Percentiles rank a stretch among this genome's conserved stretches.
phyloP scores from a whole-genome alignment of 169 alveolate species.

The Plasmodium cynomolgi region DNA sequence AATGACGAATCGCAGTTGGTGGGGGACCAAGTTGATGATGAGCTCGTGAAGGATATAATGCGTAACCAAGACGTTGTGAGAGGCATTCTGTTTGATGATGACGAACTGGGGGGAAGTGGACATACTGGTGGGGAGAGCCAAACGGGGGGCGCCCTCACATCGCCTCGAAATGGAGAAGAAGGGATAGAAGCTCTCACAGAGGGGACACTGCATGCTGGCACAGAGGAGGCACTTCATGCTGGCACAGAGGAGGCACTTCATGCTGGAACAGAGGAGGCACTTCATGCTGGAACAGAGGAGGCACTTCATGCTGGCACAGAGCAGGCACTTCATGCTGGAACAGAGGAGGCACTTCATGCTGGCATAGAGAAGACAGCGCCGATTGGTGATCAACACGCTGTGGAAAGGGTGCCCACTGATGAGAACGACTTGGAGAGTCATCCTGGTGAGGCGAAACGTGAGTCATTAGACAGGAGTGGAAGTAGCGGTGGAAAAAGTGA shows the following conservation, averaged over 20 bases:
- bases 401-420: background rate
- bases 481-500: background rate
- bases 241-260: background rate
- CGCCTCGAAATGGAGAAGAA: background rate
- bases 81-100: constrained; percentile 7
- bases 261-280: too few relatives aligned
- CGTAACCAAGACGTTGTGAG: constrained; percentile 3
- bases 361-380: background rate
- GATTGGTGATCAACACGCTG: background rate
- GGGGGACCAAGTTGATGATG: background rate
- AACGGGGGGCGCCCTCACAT: background rate
- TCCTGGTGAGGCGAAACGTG: background rate
- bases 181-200: background rate
- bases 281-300: background rate
- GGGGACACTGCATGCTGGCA: background rate
- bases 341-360: background rate
- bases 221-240: background rate
- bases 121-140: background rate
- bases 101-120: background rate
- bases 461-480: background rate
- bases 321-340: background rate
- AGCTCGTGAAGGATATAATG: background rate
- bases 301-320: background rate
- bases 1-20: background rate
- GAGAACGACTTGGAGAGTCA: background rate